Conservation (phyloP, 495 filamentous ascomycete species). For the Trichoderma asperelloides region DNA sequence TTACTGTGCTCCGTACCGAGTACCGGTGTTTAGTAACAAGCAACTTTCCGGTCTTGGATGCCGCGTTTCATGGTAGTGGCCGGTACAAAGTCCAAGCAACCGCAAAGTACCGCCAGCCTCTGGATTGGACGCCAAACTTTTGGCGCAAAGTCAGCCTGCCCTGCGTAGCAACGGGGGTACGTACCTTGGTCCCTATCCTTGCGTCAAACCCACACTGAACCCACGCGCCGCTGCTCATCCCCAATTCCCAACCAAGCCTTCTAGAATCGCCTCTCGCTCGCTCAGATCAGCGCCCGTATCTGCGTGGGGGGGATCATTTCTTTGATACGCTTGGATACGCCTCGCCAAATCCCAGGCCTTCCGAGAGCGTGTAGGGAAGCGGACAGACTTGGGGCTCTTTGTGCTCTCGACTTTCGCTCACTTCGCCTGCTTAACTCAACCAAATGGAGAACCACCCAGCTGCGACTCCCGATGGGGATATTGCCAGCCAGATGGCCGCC, state of each 20-base stretch:
- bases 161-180: not conserved
- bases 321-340: not conserved
- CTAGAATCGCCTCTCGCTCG: conserved; percentile 3
- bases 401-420: not conserved
- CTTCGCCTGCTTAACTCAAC: not conserved
- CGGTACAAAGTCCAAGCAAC: no score
- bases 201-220: not conserved
- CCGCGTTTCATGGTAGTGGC: no score
- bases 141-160: no score
- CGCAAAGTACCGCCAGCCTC: no score
- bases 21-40: no score
- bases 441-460: not conserved
- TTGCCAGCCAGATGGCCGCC: conserved; percentile 14
- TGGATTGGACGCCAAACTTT: no score
- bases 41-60: no score
- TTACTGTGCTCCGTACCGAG: no score
- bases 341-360: not conserved
- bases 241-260: not conserved
- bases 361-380: no score
- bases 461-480: not conserved
- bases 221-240: not conserved
- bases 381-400: not conserved
- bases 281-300: not conserved
- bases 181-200: not conserved
- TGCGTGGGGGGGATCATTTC: not conserved